These are phyloP conservation scores for Podila horticola DNA, from an alignment of 192 early-diverging fungal species.

Conservation along the genomic window DNA sequence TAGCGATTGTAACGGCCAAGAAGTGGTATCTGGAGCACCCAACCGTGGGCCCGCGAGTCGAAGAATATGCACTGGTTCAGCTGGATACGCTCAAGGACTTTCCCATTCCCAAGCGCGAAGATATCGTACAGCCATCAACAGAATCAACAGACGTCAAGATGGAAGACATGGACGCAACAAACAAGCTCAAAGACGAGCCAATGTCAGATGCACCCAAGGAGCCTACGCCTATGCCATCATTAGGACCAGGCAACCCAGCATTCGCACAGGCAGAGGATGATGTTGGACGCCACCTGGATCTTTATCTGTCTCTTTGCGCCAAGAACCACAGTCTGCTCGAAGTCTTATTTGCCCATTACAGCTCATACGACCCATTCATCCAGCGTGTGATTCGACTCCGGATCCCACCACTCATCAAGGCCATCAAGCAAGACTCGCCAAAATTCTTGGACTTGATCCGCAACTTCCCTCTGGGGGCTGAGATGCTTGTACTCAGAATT, in stretches of 20 bases:
- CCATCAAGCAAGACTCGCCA: conserved; percentile 66
- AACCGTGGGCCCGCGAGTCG: conserved; percentile 33
- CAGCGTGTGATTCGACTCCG: conserved; percentile 65
- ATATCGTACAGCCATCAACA: not conserved
- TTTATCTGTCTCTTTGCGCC: conserved; percentile 81
- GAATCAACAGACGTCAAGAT: not conserved
- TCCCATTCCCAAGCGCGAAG: conserved; percentile 17
- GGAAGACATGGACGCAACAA: conserved; percentile 4
- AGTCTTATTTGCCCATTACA: conserved; percentile 32
- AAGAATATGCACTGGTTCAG: conserved; percentile 34
- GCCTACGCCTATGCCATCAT: conserved; percentile 60
- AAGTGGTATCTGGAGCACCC: conserved; percentile 50
- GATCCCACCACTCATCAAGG: conserved; percentile 74
- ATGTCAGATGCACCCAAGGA: not conserved
- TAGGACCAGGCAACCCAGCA: conserved; percentile 10
- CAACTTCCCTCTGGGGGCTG: conserved; percentile 77
- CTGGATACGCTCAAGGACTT: conserved; percentile 26
- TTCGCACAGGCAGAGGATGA: conserved; percentile 67
- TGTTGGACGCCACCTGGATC: conserved; percentile 71
- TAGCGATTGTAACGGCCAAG: conserved; percentile 55
- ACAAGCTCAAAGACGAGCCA: conserved; percentile 13
- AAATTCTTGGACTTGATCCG: conserved; percentile 65
- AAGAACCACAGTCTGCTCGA: conserved; percentile 76
- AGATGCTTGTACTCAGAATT: conserved; percentile 71
- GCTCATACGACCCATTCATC: conserved; percentile 36